Conservation (phyloP, 257 asterid genomes). For the Forsythia suspensa region DNA sequence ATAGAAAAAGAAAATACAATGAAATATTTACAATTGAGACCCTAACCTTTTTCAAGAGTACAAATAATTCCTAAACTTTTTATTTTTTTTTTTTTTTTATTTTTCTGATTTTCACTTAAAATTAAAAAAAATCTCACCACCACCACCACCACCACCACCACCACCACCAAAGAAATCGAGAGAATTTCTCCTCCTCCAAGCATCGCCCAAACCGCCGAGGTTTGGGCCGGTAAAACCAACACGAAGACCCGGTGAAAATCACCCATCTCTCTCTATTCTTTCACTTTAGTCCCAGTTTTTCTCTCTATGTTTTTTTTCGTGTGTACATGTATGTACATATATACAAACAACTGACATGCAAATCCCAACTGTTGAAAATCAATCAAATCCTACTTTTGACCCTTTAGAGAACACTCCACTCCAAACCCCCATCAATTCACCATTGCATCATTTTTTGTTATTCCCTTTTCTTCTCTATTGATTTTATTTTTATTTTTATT, state of each 20-base stretch:
- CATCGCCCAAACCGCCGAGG: too few species aligned
- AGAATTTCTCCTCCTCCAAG: too few species aligned
- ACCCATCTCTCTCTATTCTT: conserved; percentile 19
- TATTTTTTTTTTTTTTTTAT: too few species aligned
- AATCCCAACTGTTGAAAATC: conserved; percentile 40
- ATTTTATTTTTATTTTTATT: conserved; percentile 4
- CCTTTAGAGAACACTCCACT: not conserved
- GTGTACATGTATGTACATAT: not conserved
- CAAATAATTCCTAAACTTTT: too few species aligned
- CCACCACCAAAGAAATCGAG: too few species aligned
- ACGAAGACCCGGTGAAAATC: not conserved
- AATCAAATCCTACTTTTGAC: conserved; percentile 42
- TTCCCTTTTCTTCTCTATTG: conserved; percentile 11
- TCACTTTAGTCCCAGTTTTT: not conserved
- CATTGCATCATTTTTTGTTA: conserved; percentile 16
- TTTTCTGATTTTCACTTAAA: too few species aligned
- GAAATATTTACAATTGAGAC: too few species aligned
- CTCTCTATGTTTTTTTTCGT: not conserved
- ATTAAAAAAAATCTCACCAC: too few species aligned
- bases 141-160: too few species aligned
- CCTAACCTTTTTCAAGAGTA: too few species aligned
- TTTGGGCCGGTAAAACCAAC: too few species aligned
- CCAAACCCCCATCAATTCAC: conserved; percentile 44
- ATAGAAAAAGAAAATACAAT: too few species aligned
- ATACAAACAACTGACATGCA: conserved; percentile 43